Conservation (phyloP, 306 rosid genomes). For the Potentilla sterilis region DNA sequence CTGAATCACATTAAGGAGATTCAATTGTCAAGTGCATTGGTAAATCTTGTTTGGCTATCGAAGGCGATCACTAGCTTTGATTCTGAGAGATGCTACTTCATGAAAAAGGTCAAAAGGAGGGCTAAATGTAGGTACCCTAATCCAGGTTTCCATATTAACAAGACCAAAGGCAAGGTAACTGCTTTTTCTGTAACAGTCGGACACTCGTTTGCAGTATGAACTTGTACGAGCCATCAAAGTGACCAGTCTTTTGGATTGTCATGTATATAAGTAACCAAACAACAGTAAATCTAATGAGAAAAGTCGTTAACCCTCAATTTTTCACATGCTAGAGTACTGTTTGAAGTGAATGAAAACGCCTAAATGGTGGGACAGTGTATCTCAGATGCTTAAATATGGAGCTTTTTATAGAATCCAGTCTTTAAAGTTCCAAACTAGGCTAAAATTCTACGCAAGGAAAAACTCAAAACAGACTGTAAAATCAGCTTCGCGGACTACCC, state of each 20-base stretch:
- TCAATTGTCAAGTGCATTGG: not conserved
- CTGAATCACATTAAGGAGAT: not conserved
- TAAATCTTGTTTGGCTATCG: not conserved
- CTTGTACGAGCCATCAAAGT: not conserved
- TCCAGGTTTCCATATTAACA: not conserved
- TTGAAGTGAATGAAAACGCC: not conserved
- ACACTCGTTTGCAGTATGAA: not conserved
- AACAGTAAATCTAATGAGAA: not conserved
- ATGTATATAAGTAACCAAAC: not conserved
- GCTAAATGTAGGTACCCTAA: not conserved
- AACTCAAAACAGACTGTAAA: not conserved
- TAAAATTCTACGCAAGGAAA: not conserved
- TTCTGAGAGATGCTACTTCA: not conserved
- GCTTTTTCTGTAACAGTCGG: too few relatives aligned
- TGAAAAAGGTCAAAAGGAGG: not conserved
- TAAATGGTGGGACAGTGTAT: not conserved
- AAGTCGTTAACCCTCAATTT: not conserved
- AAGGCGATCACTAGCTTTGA: not conserved
- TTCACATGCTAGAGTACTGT: not conserved
- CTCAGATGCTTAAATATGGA: not conserved
- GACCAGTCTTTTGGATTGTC: not conserved
- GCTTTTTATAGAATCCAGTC: not conserved
- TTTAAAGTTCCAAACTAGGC: not conserved
- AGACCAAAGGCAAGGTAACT: not conserved
- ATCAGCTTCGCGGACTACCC: constrained; percentile 3